Evolutionary conservation across 176 grass and related monocot genomes (phyloP).

Genomic region (Aegilops speltoides): DNA sequence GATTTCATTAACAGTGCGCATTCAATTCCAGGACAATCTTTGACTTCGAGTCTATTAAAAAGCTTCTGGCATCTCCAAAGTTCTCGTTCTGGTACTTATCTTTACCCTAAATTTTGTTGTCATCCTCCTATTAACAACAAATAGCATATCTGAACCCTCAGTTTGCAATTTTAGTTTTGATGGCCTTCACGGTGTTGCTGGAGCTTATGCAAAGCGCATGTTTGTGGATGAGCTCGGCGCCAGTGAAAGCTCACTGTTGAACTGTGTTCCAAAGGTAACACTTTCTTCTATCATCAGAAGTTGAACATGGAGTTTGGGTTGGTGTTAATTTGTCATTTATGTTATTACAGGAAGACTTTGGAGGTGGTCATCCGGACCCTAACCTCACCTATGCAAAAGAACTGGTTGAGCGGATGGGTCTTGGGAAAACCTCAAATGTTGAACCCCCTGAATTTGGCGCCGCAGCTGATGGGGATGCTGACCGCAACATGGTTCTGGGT

Average conservation of each 20-base stretch:
- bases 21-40: slow-evolving; percentile 70
- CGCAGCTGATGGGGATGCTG: slow-evolving; percentile 98
- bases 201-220: slow-evolving; percentile 79
- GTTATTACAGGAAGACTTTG: slow-evolving; percentile 92
- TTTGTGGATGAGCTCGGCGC: slow-evolving; percentile 98
- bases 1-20: slow-evolving; percentile 12
- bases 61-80: slow-evolving; percentile 80
- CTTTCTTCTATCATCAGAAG: not conserved
- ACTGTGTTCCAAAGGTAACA: slow-evolving; percentile 86
- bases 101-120: slow-evolving; percentile 10
- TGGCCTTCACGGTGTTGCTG: slow-evolving; percentile 95
- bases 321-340: slow-evolving; percentile 19
- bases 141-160: slow-evolving; percentile 24
- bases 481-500: slow-evolving; percentile 96
- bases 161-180: slow-evolving; percentile 68
- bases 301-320: slow-evolving; percentile 1
- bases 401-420: slow-evolving; percentile 90
- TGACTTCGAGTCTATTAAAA: slow-evolving; percentile 83
- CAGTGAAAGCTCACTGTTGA: slow-evolving; percentile 84
- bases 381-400: slow-evolving; percentile 99
- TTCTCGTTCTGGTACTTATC: slow-evolving; percentile 88
- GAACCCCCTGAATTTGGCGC: slow-evolving; percentile 98
- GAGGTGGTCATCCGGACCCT: slow-evolving; percentile 93
- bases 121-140: not conserved
- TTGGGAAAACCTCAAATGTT: slow-evolving; percentile 61